These are phyloP conservation scores for Closterium sp. DNA, from an alignment of 139 green algal genomes.

Conservation along the genomic window DNA sequence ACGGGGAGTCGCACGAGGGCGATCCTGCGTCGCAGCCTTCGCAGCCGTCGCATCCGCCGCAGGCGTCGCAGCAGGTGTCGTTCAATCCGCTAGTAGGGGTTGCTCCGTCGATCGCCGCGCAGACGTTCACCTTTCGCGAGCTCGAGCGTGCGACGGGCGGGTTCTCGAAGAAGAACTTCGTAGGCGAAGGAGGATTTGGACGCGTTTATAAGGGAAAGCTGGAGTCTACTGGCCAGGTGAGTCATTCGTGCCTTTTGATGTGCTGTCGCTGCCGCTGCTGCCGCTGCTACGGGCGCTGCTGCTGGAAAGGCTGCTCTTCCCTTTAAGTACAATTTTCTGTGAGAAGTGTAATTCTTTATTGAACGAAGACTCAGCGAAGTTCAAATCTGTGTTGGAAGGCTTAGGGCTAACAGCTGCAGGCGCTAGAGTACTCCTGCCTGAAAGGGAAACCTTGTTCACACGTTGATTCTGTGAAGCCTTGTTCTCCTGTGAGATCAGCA, in stretches of 20 bases:
- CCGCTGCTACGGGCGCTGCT: too few relatives aligned
- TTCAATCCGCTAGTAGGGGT: not conserved
- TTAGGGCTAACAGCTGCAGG: too few relatives aligned
- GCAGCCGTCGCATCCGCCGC: not conserved
- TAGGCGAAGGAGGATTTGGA: constrained; percentile 43
- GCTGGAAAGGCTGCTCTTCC: not conserved
- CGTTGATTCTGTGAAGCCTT: too few relatives aligned
- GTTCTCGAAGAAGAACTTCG: constrained; percentile 31
- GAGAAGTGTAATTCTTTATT: too few relatives aligned
- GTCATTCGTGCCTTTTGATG: not conserved
- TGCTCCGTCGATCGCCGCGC: constrained; percentile 16
- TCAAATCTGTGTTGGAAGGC: too few relatives aligned
- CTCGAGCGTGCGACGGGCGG: constrained; percentile 25
- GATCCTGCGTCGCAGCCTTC: not conserved
- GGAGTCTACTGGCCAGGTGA: constrained; percentile 41
- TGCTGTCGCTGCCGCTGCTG: not conserved
- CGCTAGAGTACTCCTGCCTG: too few relatives aligned
- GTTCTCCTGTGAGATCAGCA: too few relatives aligned
- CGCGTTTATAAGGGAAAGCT: constrained; percentile 44
- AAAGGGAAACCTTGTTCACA: too few relatives aligned
- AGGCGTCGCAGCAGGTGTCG: not conserved
- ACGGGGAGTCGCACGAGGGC: not conserved
- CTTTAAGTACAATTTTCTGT: not conserved
- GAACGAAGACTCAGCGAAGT: too few relatives aligned
- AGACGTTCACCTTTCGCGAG: constrained; percentile 43